Evolutionary conservation across 192 early-diverging fungal genomes (phyloP).

Genomic region (Obelidium mucronatum): DNA sequence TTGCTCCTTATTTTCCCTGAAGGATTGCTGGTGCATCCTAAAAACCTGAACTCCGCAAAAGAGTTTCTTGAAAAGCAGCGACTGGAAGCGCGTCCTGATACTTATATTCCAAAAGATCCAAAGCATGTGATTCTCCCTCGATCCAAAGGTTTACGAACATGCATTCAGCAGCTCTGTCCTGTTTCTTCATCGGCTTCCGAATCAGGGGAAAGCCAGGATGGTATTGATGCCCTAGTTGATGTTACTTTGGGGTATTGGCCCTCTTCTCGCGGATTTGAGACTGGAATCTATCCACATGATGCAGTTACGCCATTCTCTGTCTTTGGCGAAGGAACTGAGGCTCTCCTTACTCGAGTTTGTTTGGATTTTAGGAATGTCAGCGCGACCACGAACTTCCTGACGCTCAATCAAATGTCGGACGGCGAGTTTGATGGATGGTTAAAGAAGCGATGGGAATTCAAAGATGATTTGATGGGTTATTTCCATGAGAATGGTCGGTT

Average conservation of each 20-base stretch:
- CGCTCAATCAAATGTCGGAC: not conserved
- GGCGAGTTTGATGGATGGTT: constrained; percentile 21
- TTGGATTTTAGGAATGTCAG: constrained; percentile 1
- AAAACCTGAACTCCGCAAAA: not conserved
- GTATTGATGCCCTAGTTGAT: too few species aligned
- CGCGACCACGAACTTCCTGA: not conserved
- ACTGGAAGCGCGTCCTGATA: not conserved
- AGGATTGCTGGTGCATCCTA: not conserved
- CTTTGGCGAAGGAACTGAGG: constrained; percentile 7
- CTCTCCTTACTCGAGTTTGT: not conserved
- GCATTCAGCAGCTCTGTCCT: not conserved
- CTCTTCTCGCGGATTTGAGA: constrained; percentile 11
- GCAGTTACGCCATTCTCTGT: not conserved
- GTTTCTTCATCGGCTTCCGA: not conserved
- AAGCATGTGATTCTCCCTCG: constrained; percentile 25
- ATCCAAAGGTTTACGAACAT: constrained; percentile 11
- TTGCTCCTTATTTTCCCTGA: constrained; percentile 32
- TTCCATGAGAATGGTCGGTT: constrained; percentile 21
- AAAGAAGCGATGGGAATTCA: constrained; percentile 20
- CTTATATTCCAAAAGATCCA: constrained; percentile 4
- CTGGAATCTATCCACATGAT: constrained; percentile 14
- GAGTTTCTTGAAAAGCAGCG: constrained; percentile 2
- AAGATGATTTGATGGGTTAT: constrained; percentile 20
- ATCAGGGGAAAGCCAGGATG: too few species aligned
- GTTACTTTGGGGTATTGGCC: constrained; percentile 26